phyloP scores from a whole-genome alignment of 371 early-diverging fungal species.

The Haplosporangium sp. region DNA sequence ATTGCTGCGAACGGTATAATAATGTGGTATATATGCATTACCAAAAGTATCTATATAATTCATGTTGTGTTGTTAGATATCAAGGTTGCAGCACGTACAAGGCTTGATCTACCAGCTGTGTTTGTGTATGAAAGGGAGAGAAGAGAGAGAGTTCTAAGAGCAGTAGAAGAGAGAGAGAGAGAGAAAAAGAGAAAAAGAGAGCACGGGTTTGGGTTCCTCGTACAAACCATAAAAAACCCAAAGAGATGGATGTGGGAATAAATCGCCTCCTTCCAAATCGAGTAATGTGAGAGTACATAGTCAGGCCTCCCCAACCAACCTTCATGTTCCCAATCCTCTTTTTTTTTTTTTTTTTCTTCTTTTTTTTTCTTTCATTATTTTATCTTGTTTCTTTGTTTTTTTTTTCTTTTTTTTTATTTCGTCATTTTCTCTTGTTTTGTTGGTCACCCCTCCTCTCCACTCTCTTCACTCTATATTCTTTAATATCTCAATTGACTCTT shows the following conservation, averaged over 20 bases:
- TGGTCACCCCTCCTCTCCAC: neutral
- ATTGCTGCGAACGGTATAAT: no score
- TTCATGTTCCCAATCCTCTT: conserved; percentile 4
- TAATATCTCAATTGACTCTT: no score
- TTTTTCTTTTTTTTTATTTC: neutral
- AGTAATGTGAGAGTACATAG: neutral
- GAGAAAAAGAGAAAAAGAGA: neutral
- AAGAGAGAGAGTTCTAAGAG: no score
- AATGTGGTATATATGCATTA: no score
- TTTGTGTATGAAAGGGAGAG: no score
- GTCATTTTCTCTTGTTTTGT: neutral
- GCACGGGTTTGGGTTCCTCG: neutral
- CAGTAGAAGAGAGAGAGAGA: neutral
- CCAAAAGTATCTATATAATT: no score
- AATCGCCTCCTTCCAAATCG: conserved; percentile 17
- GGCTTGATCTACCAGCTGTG: no score
- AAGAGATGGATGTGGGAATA: conserved; percentile 16
- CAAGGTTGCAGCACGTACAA: no score
- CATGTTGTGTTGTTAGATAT: no score
- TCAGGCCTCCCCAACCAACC: neutral
- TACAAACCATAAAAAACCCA: neutral
- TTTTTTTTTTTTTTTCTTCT: neutral
- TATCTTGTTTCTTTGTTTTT: neutral
- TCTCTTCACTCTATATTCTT: neutral
- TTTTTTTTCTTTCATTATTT: neutral